Evolutionary conservation across 345 rosid genomes (phyloP), one percentile per base, ranked within the genome.

Genomic region (Rhodomyrtus tomentosa): DNA sequence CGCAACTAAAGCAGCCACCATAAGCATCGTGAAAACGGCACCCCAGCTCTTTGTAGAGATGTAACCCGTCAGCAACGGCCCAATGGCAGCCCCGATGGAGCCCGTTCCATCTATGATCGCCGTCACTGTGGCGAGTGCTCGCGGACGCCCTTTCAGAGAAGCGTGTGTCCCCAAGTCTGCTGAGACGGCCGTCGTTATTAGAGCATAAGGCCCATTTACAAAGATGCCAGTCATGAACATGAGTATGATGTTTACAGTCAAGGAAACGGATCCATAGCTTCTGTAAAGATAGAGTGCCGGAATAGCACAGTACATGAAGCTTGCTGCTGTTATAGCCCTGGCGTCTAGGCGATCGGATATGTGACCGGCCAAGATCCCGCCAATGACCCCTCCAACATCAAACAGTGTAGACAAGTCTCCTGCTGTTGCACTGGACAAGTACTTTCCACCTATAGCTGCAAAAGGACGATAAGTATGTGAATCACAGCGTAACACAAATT

Each of bases 61-160:
- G 84, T 95, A 95, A 54, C 99, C 98, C 1, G 99, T 94, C 76
- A 97, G 56, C 49, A 97, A 72, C 3, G 99, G 99, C 16, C 98
- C 99, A 24, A 97, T 88, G 36, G 99, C 98, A 7, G 99, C 98
- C 55, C 99, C 99, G 7, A 97, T 90, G 0, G 99, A 95, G 81
- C 99, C 99, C 2, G 99, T 97, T 84, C 99, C 98, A n/a, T 97
- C 98, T 80, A 95, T 95, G 40, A 97, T 97, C 51, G 99, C 98
- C 11, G 98, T 95, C 45, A 95, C 99, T 0, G 99, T 97, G 5
- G 98, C 98, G 85, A 97, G 72, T 52, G 99, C 99, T 85, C 96
- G 90, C 1, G 98, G 93, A 89, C 93, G 95, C 55, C 98, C 99
- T 83, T 90, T 90, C 84, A 97, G 80, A 8, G 98, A 97, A 51